A percentile compares a stretch with the other conserved stretches of the same genome.
These are phyloP conservation scores for Fusarium lyarnte DNA, from an alignment of 2,329 filamentous ascomycete genomes.

Conservation along the genomic window DNA sequence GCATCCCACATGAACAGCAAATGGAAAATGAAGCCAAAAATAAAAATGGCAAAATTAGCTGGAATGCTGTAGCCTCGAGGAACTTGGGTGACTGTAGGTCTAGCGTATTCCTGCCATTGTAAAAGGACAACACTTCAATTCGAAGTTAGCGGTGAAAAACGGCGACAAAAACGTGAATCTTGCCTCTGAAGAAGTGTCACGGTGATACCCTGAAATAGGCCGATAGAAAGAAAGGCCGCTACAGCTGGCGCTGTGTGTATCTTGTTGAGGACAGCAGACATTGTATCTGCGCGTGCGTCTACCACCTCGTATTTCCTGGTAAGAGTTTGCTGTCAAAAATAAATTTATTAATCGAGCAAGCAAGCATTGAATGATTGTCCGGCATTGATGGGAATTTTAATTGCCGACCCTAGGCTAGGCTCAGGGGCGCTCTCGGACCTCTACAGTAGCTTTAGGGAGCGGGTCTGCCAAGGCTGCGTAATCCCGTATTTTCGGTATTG, in stretches of 20 bases:
- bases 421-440: background rate
- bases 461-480: background rate
- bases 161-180: background rate
- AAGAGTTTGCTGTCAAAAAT: background rate
- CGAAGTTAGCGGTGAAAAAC: background rate
- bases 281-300: background rate
- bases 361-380: background rate
- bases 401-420: background rate
- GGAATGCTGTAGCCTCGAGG: background rate
- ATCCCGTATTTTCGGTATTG: background rate
- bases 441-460: background rate
- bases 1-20: slow-evolving; percentile 4
- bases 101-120: slow-evolving; percentile 1
- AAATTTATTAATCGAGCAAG: background rate
- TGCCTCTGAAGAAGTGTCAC: background rate
- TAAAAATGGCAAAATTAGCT: background rate
- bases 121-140: background rate
- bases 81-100: background rate
- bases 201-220: background rate
- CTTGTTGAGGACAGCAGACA: background rate
- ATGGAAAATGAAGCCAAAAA: slow-evolving; percentile 5
- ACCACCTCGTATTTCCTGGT: background rate
- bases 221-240: background rate
- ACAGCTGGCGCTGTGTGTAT: background rate
- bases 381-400: background rate